Evolutionary conservation across 2,329 filamentous ascomycete species (phyloP).

Genomic region (Claviceps cyperi): DNA sequence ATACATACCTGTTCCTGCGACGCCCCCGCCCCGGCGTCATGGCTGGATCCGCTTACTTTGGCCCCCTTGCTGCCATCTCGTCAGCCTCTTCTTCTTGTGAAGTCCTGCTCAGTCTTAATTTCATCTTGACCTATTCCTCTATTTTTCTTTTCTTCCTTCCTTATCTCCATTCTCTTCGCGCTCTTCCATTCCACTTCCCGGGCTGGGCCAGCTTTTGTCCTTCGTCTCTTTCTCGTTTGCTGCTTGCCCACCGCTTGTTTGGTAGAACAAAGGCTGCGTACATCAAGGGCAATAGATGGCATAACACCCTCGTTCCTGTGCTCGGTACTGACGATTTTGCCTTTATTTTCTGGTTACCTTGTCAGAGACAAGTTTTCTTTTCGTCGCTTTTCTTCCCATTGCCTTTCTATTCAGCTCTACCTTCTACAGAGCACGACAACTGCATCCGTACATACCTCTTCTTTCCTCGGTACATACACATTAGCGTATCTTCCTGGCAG

Average conservation of each 20-base stretch:
- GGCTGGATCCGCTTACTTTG: neutral
- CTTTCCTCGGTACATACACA: neutral
- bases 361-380: neutral
- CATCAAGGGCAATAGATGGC: neutral
- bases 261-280: neutral
- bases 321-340: neutral
- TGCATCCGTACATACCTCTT: neutral
- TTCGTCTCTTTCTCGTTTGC: neutral
- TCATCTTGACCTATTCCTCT: neutral
- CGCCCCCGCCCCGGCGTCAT: neutral
- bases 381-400: neutral
- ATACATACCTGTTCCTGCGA: too few species aligned
- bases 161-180: neutral
- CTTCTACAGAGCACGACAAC: neutral
- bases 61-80: neutral
- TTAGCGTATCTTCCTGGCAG: constrained; percentile 3
- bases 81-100: neutral
- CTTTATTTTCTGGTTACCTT: too few species aligned
- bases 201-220: neutral
- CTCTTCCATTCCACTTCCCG: neutral
- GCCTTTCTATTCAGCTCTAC: neutral
- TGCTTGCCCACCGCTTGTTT: neutral
- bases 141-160: neutral
- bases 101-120: neutral
- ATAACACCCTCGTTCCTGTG: neutral